These are phyloP conservation scores for Claviceps pusilla DNA, from an alignment of 2,329 filamentous ascomycete species.

Conservation along the genomic window DNA sequence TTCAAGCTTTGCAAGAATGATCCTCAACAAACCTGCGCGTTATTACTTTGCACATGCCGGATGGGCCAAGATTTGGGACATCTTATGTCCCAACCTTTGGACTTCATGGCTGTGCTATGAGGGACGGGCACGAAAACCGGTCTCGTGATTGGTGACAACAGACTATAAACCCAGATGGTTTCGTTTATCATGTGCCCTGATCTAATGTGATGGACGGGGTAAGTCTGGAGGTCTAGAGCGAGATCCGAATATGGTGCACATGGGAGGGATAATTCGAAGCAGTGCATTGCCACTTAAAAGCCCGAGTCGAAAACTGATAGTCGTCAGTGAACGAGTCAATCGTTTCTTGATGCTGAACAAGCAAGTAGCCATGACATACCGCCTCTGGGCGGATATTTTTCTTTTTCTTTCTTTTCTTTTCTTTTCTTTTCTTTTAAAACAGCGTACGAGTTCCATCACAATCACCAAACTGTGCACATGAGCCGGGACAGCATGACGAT, in stretches of 20 bases:
- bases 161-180: neutral
- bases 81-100: too few species aligned
- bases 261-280: too few species aligned
- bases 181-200: neutral
- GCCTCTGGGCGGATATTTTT: neutral
- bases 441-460: neutral
- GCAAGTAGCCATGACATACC: neutral
- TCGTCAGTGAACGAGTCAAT: too few species aligned
- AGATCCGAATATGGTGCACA: neutral
- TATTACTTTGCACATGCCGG: too few species aligned
- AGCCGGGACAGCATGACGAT: neutral
- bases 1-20: too few species aligned
- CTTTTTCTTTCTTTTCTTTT: neutral
- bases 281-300: too few species aligned
- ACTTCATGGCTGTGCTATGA: neutral
- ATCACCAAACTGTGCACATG: neutral
- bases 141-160: neutral
- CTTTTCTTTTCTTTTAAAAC: neutral
- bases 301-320: too few species aligned
- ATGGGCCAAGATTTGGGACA: too few species aligned
- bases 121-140: too few species aligned
- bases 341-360: conserved; percentile 1
- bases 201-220: neutral
- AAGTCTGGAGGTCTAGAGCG: neutral
- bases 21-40: too few species aligned